phyloP scores from a whole-genome alignment of 2,329 filamentous ascomycete genomes.

The Mollisiaceae sp. region DNA sequence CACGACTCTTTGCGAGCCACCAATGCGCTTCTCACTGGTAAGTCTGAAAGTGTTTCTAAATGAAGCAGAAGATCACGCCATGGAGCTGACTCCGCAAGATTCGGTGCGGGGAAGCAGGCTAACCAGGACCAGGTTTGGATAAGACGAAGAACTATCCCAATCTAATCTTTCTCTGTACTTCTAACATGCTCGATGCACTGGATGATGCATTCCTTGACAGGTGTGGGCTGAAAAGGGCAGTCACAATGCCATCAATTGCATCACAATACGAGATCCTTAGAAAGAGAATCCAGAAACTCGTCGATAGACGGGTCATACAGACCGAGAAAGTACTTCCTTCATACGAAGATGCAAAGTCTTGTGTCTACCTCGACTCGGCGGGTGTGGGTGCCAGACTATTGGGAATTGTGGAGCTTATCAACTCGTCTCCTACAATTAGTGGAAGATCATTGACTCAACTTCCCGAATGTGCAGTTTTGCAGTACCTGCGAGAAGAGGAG shows the following conservation, averaged over 20 bases:
- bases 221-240: slow-evolving; percentile 32
- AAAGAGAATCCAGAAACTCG: slow-evolving; percentile 33
- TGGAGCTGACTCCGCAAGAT: not conserved
- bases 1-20: slow-evolving; percentile 42
- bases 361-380: not conserved
- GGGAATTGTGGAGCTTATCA: slow-evolving; percentile 28
- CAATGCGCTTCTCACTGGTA: slow-evolving; percentile 42
- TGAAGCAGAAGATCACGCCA: too few relatives aligned
- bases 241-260: slow-evolving; percentile 32
- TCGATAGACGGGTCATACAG: slow-evolving; percentile 28
- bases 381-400: slow-evolving; percentile 30
- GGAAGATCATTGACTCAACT: slow-evolving; percentile 37
- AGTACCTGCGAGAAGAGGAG: slow-evolving; percentile 32
- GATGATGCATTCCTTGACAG: slow-evolving; percentile 42
- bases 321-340: slow-evolving; percentile 29
- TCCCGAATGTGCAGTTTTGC: slow-evolving; percentile 36
- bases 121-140: slow-evolving; percentile 29
- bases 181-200: slow-evolving; percentile 38
- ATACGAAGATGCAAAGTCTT: slow-evolving; percentile 32
- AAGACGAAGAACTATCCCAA: slow-evolving; percentile 34
- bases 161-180: slow-evolving; percentile 40
- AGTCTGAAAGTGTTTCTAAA: slow-evolving; percentile 8
- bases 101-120: not conserved
- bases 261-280: slow-evolving; percentile 41
- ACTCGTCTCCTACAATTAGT: slow-evolving; percentile 29